Conservation (phyloP, 2,329 filamentous ascomycete genomes). For the Phyllosticta paracitricarpa region DNA sequence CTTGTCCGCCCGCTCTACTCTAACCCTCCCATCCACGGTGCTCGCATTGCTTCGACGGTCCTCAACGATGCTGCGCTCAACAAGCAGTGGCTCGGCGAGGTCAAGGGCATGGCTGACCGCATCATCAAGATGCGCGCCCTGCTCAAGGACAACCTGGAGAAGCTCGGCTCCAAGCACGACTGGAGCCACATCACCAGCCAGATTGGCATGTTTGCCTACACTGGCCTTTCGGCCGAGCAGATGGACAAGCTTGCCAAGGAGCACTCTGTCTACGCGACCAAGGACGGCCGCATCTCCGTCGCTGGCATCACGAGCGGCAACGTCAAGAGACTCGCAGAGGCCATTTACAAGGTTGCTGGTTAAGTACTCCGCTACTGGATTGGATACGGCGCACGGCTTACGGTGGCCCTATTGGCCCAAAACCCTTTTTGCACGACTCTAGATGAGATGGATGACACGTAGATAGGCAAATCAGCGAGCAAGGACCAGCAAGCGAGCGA, state of each 20-base stretch:
- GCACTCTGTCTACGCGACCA: conserved; percentile 96
- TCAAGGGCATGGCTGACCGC: conserved; percentile 97
- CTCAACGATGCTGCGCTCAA: conserved; percentile 77
- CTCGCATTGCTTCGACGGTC: conserved; percentile 86
- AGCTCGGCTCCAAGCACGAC: conserved; percentile 89
- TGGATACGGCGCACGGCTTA: background rate
- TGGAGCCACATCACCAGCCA: conserved; percentile 95
- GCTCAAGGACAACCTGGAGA: conserved; percentile 89
- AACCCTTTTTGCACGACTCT: background rate
- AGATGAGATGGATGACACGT: background rate
- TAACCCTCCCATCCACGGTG: conserved; percentile 94
- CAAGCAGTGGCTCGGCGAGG: conserved; percentile 89
- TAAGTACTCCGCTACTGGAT: conserved; percentile 17
- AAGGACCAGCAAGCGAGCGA: background rate
- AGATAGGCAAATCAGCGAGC: background rate
- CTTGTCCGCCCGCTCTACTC: conserved; percentile 95
- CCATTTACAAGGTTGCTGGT: conserved; percentile 76
- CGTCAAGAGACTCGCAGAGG: conserved; percentile 69
- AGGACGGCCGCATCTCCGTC: conserved; percentile 78
- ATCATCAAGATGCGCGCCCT: conserved; percentile 97
- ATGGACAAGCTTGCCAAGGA: conserved; percentile 89
- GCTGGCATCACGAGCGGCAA: conserved; percentile 74
- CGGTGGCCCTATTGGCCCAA: background rate
- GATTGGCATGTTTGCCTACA: conserved; percentile 99
- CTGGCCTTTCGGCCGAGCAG: conserved; percentile 79